Base-by-base conservation (phyloP, 1,284 basidiomycete species). In the Austroboletus novae-zelandiae region DNA sequence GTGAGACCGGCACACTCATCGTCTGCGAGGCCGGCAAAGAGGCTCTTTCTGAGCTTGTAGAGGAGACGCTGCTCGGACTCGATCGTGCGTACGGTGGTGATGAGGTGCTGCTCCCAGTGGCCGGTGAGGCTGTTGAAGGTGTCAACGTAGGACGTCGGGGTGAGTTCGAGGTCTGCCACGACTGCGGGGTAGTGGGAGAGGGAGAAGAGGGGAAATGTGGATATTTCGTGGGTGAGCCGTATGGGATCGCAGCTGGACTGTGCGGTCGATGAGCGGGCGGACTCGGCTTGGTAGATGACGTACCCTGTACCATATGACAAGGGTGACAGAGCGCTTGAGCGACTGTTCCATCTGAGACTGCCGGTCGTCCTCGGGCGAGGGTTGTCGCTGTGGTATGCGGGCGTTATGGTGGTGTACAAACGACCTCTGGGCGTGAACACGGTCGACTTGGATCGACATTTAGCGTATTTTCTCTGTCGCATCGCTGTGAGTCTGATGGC, bases 271-370 rank as follows among this genome's bases (percentile, higher is more conserved):
- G 13, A 14, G 14, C 13, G n/a, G 13, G n/a, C 34, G 34, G 7
- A 35, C 0, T 2, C 2, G 13, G n/a, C 3, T 2, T 2, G 13
- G n/a, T 13, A 17, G 13, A 35, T 7, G 5, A 35, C 7, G 7
- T 54, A 81, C 80, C 70, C 81, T 79, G 68, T 84, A 83, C 83
- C 84, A 86, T 51, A 85, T 78, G 40, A 86, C 76, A 50, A 86
- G 73, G 1, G 80, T 85, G 9, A 84, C 74, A 8, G 81, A 79
- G 29, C 74, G 64, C 31, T 56, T 68, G 41, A 65, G 58, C 13
- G 64, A 58, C 13, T 59, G 65, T 40, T 68, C 65, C 47, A 65
- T 55, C 55, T 68, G 54, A 3, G 48, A 57, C n/a, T 68, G 67
- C 13, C 55, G 60, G 45, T 67, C 57, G 23, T 67, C 53, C 18